Percentiles rank a stretch among this genome's conserved stretches.
These are phyloP conservation scores for Turritis glabra DNA, from an alignment of 345 rosid genomes.

Conservation along the genomic window DNA sequence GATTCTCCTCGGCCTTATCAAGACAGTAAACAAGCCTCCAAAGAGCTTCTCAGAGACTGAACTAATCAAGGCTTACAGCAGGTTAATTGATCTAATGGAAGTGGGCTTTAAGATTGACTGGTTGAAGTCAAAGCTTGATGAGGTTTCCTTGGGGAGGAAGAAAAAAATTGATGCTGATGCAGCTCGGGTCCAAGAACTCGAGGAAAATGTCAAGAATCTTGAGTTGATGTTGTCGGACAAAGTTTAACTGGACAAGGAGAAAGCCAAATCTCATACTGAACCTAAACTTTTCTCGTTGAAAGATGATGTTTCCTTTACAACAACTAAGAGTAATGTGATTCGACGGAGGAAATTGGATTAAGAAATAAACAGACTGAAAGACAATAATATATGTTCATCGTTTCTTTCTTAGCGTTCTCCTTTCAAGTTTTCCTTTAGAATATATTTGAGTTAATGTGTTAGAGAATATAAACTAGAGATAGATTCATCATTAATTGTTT, in stretches of 20 bases:
- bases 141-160: background rate
- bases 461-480: background rate
- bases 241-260: background rate
- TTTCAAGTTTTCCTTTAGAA: background rate
- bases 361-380: background rate
- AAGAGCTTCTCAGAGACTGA: conserved; percentile 18
- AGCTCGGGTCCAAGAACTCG: background rate
- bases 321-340: background rate
- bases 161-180: background rate
- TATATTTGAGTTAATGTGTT: background rate
- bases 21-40: conserved; percentile 3
- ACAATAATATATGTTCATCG: background rate
- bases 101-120: background rate
- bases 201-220: background rate
- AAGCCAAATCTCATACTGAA: background rate
- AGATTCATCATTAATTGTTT: background rate
- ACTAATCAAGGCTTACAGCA: background rate
- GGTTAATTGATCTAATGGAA: background rate
- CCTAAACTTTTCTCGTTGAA: background rate
- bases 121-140: conserved; percentile 4
- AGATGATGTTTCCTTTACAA: background rate
- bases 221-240: background rate
- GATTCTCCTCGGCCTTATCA: conserved; percentile 10
- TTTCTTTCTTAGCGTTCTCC: background rate
- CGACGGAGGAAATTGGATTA: background rate